Evolutionary conservation across 805 yeast species (phyloP), one percentile per base, ranked within the genome.

Genomic region (Myxozyma lipomycoides): DNA sequence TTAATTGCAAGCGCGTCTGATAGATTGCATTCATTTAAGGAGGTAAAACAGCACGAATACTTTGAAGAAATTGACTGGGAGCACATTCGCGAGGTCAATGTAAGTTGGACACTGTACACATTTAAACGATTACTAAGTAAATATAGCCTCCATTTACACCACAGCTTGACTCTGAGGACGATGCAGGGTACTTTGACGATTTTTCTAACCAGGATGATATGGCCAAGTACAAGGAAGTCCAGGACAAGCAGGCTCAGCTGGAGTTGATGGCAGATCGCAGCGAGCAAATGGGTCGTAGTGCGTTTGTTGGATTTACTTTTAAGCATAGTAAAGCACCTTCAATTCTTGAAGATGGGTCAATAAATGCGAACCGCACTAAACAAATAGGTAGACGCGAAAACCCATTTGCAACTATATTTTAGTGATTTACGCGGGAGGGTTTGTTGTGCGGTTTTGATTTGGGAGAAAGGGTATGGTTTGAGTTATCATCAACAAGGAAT

Each of bases 141-240:
- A 21, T 81, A 54, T 76, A 83, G 21, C 97, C 99, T 3, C 99
- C 99, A 32, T 93, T 93, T 68, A 86, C 93, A 18, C 99, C 99
- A 2, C 96, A 95, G 62, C 75, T 93, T 58, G 98, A 93, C 65
- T 86, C 89, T 54, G 99, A 93, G 63, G 93, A 89, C 56, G 99
- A 93, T 70, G 98, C 98, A 0, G 99, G 99, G 1, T 93, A 93
- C 70, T 93, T 93, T 66, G 99, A 93, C 70, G 98, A 93, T 68
- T 93, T 93, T 67, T 87, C 87, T 52, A 93, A 89, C 68, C 98
- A 91, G 67, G 89, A 86, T 42, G 95, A 91, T 67, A 89, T 93
- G 98, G 93, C 91, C 55, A 90, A 93, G 68, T 93, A 93, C 72
- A 91, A 93, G 63, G 98, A 93, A 63, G 98, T 93, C 12, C 83